Evolutionary conservation across 345 rosid genomes (phyloP), one percentile per base, ranked within the genome.

Genomic region (Corchorus capsularis): DNA sequence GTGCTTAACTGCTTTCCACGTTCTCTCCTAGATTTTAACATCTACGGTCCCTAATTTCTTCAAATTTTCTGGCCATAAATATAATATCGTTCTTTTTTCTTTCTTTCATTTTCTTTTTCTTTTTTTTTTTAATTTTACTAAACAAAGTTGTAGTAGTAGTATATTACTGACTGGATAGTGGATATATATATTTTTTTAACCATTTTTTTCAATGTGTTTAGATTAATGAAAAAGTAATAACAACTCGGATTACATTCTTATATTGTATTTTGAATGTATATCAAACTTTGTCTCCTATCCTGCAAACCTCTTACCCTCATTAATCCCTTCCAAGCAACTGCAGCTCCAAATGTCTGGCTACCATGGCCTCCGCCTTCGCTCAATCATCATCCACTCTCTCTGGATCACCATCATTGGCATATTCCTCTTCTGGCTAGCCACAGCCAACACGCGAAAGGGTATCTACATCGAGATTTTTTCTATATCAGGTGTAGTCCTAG

Each of bases 381-480:
- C 75, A 2, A 77, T 60, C 43, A 43, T 75, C n/a, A n/a, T 75
- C 59, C 81, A 78, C 49, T 78, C 81, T 14, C 55, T 78, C 35
- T 69, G 75, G 78, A 81, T 77, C 45, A 79, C 76, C 50, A 17
- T 62, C 61, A 12, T 39, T 0, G 78, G 80, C 27, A 34, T 81
- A 10, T 37, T 68, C 2, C 47, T 81, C 8, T 45, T 73, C 67
- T 78, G 78, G 27, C 78, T 74, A 41, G 84, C 76, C 79, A 77
- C 84, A 1, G 78, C 84, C 50, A 81, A 74, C 53, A 77, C 78
- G 8, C 76, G 71, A 8, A 16, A 19, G 2, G 54, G 54, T 74
- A 16, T 71, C 6, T 49, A 63, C 22, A 76, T 63, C 17, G 16
- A 78, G 60, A 27, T 60, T 5, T 76, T 71, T 8, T 50, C 71